A percentile compares a stretch with the other conserved stretches of the same genome.
Conservation (phyloP, 768 basidiomycete species). For the Peribolospora baueri region DNA sequence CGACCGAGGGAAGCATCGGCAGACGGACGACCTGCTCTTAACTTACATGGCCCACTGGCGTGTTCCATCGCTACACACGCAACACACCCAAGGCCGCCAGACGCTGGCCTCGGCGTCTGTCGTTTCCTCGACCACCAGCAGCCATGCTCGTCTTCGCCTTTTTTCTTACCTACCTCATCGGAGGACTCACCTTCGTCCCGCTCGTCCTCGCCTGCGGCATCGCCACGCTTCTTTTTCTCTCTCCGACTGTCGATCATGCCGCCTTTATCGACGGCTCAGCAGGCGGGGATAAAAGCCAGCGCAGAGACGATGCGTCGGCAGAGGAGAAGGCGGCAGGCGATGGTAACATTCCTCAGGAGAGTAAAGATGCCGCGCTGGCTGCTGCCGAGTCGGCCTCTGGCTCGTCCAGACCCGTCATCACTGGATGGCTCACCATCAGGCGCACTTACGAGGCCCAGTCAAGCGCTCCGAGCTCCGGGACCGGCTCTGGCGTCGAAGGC, state of each 20-base stretch:
- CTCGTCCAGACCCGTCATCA: background rate
- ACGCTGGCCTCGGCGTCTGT: no score
- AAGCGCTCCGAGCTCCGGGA: background rate
- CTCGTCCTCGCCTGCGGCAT: slow-evolving; percentile 36
- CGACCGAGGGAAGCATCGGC: no score
- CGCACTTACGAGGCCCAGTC: slow-evolving; percentile 11
- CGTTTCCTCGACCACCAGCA: no score
- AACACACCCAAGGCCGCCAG: no score
- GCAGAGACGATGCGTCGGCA: background rate
- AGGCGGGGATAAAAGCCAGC: background rate
- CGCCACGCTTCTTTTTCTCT: slow-evolving; percentile 14
- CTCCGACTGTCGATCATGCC: no score
- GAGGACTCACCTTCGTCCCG: slow-evolving; percentile 73
- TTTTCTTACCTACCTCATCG: slow-evolving; percentile 63
- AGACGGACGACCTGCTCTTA: no score
- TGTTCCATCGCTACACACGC: no score
- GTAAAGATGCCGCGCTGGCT: background rate
- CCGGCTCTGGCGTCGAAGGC: background rate
- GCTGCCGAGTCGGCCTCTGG: slow-evolving; percentile 13
- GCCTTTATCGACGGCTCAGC: slow-evolving; percentile 4
- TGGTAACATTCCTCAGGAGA: background rate
- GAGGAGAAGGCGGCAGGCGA: background rate
- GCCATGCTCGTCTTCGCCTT: slow-evolving; percentile 23
- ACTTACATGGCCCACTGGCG: no score
- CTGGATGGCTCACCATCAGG: slow-evolving; percentile 51